Conservation (phyloP, 164 flowering plant species). For the Vitis riparia region DNA sequence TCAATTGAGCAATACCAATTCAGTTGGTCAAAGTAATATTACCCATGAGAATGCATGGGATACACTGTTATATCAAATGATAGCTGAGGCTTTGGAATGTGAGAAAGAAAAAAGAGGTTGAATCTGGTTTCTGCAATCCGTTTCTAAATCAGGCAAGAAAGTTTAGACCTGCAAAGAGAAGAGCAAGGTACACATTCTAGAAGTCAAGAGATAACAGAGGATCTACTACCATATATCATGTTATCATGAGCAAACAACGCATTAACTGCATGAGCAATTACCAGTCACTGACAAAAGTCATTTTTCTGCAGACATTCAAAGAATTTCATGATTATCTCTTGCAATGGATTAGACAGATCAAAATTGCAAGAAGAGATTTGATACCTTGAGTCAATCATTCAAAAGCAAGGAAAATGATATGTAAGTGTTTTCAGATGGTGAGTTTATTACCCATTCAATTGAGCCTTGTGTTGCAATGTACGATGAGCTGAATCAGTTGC, state of each 20-base stretch:
- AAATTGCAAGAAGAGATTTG: too few species aligned
- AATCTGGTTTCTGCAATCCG: neutral
- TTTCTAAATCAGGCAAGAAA: neutral
- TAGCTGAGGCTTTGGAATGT: neutral
- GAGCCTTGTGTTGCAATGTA: neutral
- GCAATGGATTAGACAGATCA: too few species aligned
- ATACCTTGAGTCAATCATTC: neutral
- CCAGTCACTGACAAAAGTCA: too few species aligned
- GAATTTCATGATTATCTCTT: too few species aligned
- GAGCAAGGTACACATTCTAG: neutral
- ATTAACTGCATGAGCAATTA: too few species aligned
- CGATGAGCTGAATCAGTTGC: conserved; percentile 13
- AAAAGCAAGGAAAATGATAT: neutral
- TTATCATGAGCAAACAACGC: too few species aligned
- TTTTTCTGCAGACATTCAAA: too few species aligned
- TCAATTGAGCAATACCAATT: neutral
- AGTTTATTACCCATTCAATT: conserved; percentile 8
- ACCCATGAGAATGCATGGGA: neutral
- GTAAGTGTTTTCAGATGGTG: neutral
- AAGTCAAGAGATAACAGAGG: neutral
- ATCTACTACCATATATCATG: neutral
- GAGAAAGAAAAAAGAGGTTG: neutral
- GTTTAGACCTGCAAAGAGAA: conserved; percentile 5
- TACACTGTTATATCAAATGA: neutral
- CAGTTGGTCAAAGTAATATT: neutral